Base-by-base conservation (phyloP, 306 rosid species). In the Vachellia collinsii region DNA sequence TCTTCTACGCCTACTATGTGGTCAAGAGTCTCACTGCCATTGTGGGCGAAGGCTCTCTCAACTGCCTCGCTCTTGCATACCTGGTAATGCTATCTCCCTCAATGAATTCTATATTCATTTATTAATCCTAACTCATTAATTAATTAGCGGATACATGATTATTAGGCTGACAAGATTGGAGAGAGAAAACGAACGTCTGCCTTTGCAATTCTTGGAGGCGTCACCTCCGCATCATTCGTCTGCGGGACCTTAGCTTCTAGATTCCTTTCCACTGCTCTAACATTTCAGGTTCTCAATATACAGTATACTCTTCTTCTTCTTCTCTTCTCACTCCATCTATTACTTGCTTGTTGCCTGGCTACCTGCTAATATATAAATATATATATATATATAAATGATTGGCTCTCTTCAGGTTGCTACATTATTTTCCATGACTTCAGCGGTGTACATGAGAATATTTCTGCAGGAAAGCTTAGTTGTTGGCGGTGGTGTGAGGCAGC, bases 391-490 rank as follows among this genome's bases (percentile, higher is more conserved):
- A 34, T 20, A 0, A 48, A 63, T 72, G 47, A 25, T 70, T 34
- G 78, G 68, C 13, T 77, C 12, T 46, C 29, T 79, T 54, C 77
- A 94, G 95, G 89, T 90, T 80, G 89, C 94, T 84, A 82, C 99
- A 67, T 78, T 91, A 25, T 76, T 65, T 23, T 84, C 97, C 22
- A 88, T 91, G 88, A 63, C 82, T 29, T 93, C 89, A 54, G 71
- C 79, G 10, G 80, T 89, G 44, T 94, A 94, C 86, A 90, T 91
- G 99, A 90, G 99, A 86, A 82, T 93, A 47, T 94, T 93, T 82
- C 94, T 94, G 9, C 41, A 89, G 83, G 97, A 94, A 58, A 89
- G 92, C 83, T 3, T 56, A 3, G 67, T 84, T 34, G 85, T 88
- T 70, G 65, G 38, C 48, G 68, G 47, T 44, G 75, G 39, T 66